These are phyloP conservation scores for Populus alba DNA, from an alignment of 345 rosid species.

Conservation along the genomic window DNA sequence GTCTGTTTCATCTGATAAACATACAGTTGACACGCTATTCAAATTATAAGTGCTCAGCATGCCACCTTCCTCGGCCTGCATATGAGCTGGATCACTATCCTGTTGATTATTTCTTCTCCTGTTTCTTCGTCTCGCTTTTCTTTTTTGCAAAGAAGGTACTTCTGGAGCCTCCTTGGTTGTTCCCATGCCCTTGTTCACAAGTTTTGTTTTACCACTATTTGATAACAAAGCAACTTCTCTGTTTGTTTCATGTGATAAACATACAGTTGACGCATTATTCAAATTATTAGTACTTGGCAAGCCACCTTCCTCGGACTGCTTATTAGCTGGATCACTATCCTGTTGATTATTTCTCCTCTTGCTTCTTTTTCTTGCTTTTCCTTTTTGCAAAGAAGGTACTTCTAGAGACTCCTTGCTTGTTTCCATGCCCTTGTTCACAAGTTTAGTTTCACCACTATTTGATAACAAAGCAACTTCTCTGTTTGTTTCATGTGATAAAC, in stretches of 20 bases:
- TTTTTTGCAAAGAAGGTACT: conserved; percentile 2
- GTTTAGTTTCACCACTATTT: too few relatives aligned
- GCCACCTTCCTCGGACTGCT: conserved; percentile 18
- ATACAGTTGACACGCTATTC: too few relatives aligned
- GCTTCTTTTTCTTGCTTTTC: not conserved
- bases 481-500: too few relatives aligned
- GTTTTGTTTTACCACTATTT: conserved; percentile 3
- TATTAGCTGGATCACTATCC: conserved; percentile 12
- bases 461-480: too few relatives aligned
- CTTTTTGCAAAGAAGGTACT: not conserved
- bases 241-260: conserved; percentile 11
- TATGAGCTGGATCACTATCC: conserved; percentile 12
- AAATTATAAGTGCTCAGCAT: not conserved
- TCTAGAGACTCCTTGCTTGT: conserved; percentile 12
- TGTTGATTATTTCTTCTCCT: not conserved
- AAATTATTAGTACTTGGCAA: not conserved
- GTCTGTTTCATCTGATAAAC: too few relatives aligned
- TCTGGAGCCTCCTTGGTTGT: conserved; percentile 14
- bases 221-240: not conserved
- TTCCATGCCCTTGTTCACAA: conserved; percentile 15
- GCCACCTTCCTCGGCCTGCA: conserved; percentile 19
- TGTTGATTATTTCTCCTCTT: not conserved
- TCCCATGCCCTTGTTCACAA: conserved; percentile 15
- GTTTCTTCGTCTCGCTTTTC: not conserved
- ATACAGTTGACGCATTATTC: conserved; percentile 13